Conservation (phyloP, 2,329 filamentous ascomycete species). For the Xylaria sp. region DNA sequence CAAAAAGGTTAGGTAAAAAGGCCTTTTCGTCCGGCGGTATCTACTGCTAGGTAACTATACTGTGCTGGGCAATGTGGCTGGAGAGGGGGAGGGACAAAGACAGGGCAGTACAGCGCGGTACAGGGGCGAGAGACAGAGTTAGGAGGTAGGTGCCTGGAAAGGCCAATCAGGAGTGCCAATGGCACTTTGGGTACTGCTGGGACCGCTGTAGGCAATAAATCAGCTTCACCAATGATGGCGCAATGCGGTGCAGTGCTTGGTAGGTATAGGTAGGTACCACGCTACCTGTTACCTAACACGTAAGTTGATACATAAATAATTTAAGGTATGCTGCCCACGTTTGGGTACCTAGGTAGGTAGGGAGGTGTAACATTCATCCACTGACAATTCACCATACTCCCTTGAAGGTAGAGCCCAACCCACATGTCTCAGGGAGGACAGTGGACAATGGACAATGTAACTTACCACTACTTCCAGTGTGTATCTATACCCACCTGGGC, state of each 20-base stretch:
- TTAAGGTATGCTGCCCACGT: background rate
- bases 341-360: background rate
- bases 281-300: background rate
- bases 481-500: background rate
- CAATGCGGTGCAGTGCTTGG: slow-evolving; percentile 15
- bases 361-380: background rate
- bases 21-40: slow-evolving; percentile 36
- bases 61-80: slow-evolving; percentile 49
- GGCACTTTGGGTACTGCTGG: background rate
- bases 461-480: background rate
- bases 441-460: background rate
- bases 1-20: slow-evolving; percentile 48
- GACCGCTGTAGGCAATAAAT: slow-evolving; percentile 1
- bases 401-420: background rate
- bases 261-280: background rate
- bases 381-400: background rate
- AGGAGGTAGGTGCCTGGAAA: background rate
- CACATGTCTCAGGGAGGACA: background rate
- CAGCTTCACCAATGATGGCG: slow-evolving; percentile 19
- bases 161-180: slow-evolving; percentile 18
- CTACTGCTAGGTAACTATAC: slow-evolving; percentile 14
- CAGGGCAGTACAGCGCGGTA: slow-evolving; percentile 12
- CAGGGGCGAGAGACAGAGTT: slow-evolving; percentile 30
- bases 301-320: background rate
- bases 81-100: slow-evolving; percentile 41